Percentiles rank a stretch among this genome's conserved stretches.
These are phyloP conservation scores for Polygonum aviculare DNA, from an alignment of 148 eudicot genomes.

Conservation along the genomic window DNA sequence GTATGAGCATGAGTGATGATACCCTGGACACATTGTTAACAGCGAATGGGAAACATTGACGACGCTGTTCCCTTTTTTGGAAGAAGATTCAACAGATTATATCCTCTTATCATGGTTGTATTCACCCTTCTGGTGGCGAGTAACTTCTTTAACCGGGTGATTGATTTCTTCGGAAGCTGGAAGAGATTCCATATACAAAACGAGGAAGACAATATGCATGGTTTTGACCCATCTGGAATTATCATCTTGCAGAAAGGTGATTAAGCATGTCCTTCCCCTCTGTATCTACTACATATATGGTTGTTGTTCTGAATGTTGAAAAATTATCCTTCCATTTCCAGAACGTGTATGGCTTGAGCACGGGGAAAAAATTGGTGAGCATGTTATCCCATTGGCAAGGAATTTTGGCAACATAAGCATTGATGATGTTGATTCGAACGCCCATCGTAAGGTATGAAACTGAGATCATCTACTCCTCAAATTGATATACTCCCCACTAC, in stretches of 20 bases:
- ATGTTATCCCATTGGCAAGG: slow-evolving; percentile 77
- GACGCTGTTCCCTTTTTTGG: slow-evolving; percentile 90
- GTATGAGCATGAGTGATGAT: slow-evolving; percentile 5
- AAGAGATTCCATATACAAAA: slow-evolving; percentile 50
- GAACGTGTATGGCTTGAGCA: slow-evolving; percentile 87
- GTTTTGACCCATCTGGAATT: slow-evolving; percentile 89
- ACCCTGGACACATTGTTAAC: slow-evolving; percentile 10
- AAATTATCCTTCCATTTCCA: slow-evolving; percentile 15
- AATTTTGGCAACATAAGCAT: slow-evolving; percentile 46
- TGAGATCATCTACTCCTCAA: too few relatives aligned
- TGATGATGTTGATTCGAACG: slow-evolving; percentile 70
- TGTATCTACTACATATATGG: too few relatives aligned
- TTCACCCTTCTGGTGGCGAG: slow-evolving; percentile 75
- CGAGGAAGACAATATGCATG: slow-evolving; percentile 73
- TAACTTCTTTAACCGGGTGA: slow-evolving; percentile 77
- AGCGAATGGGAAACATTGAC: slow-evolving; percentile 88
- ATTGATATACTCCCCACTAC: too few relatives aligned
- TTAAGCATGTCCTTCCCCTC: neutral
- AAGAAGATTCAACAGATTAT: slow-evolving; percentile 68
- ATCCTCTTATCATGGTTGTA: slow-evolving; percentile 91
- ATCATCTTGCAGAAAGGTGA: slow-evolving; percentile 79
- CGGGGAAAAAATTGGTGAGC: slow-evolving; percentile 81
- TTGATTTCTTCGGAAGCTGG: slow-evolving; percentile 81
- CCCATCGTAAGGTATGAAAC: slow-evolving; percentile 10
- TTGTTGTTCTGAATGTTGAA: neutral